Conservation (phyloP, 2,329 filamentous ascomycete genomes). For the Xylaria sp. region DNA sequence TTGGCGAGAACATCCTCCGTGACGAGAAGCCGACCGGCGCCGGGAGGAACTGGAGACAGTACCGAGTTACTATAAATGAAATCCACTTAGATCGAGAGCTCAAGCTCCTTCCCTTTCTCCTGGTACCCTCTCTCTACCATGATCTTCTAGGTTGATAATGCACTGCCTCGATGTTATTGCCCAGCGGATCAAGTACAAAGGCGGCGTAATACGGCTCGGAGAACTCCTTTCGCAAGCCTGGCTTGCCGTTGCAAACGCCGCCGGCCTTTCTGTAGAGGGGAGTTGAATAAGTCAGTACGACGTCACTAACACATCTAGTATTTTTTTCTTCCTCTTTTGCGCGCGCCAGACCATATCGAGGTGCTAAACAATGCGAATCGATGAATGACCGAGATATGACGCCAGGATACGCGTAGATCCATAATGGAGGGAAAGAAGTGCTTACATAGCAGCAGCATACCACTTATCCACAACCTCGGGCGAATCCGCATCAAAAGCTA, state of each 20-base stretch:
- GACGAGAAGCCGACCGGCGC: slow-evolving; percentile 5
- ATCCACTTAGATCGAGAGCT: not conserved
- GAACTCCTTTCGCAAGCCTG: slow-evolving; percentile 13
- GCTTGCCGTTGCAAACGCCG: slow-evolving; percentile 27
- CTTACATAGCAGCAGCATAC: slow-evolving; percentile 29
- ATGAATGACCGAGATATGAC: slow-evolving; percentile 23
- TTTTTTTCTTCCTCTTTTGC: too few relatives aligned
- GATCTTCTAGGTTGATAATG: slow-evolving; percentile 15
- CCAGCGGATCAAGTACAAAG: slow-evolving; percentile 31
- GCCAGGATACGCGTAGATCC: not conserved
- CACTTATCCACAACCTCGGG: slow-evolving; percentile 25
- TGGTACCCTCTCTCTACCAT: not conserved
- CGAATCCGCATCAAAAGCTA: slow-evolving; percentile 25
- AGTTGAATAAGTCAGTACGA: slow-evolving; percentile 12
- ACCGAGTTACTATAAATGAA: not conserved
- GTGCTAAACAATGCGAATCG: not conserved
- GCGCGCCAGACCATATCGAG: not conserved
- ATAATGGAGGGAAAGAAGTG: not conserved
- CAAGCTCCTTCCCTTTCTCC: too few relatives aligned
- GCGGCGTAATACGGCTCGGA: slow-evolving; percentile 27
- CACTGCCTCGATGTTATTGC: slow-evolving; percentile 29
- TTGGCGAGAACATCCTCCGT: not conserved
- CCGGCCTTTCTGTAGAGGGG: slow-evolving; percentile 24
- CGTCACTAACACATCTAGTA: not conserved
- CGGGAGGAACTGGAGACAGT: too few relatives aligned